These are phyloP conservation scores for Phytophthora multivora DNA, from an alignment of 352 stramenopile genomes.

Conservation along the genomic window DNA sequence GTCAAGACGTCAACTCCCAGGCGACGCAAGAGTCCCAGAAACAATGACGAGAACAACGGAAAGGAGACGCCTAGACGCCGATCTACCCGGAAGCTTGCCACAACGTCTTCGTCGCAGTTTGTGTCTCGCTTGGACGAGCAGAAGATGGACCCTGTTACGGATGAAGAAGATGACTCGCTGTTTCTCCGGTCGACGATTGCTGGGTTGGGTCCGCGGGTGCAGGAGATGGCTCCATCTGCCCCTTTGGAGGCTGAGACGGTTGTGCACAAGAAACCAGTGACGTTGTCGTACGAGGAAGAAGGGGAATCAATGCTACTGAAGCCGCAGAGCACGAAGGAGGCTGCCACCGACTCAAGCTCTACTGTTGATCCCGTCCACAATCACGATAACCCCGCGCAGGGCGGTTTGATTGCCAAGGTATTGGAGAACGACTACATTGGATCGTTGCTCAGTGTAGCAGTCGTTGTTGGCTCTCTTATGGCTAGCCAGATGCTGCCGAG, in stretches of 20 bases:
- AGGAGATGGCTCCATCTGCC: conserved; percentile 22
- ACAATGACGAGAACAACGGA: conserved; percentile 15
- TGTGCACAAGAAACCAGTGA: conserved; percentile 40
- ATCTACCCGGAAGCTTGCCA: conserved; percentile 24
- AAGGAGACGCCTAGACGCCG: conserved; percentile 26
- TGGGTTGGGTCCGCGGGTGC: conserved; percentile 41
- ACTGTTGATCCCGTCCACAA: conserved; percentile 15
- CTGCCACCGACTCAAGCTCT: conserved; percentile 6
- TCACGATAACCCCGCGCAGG: conserved; percentile 5
- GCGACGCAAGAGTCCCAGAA: conserved; percentile 24
- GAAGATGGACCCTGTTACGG: conserved; percentile 25
- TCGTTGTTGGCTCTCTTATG: conserved; percentile 69
- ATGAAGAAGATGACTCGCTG: conserved; percentile 57
- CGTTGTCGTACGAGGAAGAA: conserved; percentile 62
- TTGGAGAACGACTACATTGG: conserved; percentile 64
- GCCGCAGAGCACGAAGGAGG: conserved; percentile 8
- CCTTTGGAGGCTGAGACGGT: conserved; percentile 14
- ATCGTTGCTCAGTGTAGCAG: conserved; percentile 69
- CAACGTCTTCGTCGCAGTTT: conserved; percentile 36
- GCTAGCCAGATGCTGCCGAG: conserved; percentile 61
- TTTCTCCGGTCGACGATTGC: conserved; percentile 56
- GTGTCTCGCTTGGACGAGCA: conserved; percentile 41
- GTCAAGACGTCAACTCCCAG: conserved; percentile 13
- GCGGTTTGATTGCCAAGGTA: conserved; percentile 50
- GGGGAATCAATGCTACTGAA: conserved; percentile 39